Evolutionary conservation across 2,329 filamentous ascomycete genomes (phyloP), one percentile per base, ranked within the genome.

Genomic region (Curvularia sp.): DNA sequence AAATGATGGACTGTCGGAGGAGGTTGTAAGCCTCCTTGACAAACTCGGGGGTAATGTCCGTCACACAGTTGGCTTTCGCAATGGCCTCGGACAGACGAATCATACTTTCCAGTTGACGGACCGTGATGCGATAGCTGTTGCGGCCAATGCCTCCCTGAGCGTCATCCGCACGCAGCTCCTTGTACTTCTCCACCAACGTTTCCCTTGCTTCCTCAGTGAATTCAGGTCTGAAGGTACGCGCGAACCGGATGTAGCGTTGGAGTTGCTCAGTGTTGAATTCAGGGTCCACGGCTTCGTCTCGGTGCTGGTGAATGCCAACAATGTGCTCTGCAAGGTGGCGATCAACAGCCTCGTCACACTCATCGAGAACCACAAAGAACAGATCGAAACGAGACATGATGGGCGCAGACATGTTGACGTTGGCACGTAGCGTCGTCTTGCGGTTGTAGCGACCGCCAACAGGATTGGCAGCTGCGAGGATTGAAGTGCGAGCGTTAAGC

Each of bases 301-400:
- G 90, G 61, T 96, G 85, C 77, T 95, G 93, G 79, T 99, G 95
- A 56, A 99, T 89, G 59, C 88, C 88, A 61, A 99, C 94, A 72
- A 99, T 99, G 78, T 99, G 95, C 72, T 94, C 87, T 2, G 95
- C 95, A 4, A 99, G 84, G 73, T 96, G 92, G 56, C 93, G 89
- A 75, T 99, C 95, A 33, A 96, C 88, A 39, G 86, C 81, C 80
- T 98, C 94, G 73, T 97, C 96, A 76, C 94, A 98, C 72, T 99
- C 95, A 75, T 99, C 95, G 0, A 98, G 86, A 26, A 99, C 90
- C 53, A 99, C 93, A 74, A 99, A 99, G 85, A 99, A 99, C 9
- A 99, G 84, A 82, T 99, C 95, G 79, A 99, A 99, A 83, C 95
- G 91, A 53, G 92, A 97, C 95, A 99, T 99, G 82, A 99, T 99